Conservation (phyloP, 164 flowering plant species). For the Nelumbo lutea region DNA sequence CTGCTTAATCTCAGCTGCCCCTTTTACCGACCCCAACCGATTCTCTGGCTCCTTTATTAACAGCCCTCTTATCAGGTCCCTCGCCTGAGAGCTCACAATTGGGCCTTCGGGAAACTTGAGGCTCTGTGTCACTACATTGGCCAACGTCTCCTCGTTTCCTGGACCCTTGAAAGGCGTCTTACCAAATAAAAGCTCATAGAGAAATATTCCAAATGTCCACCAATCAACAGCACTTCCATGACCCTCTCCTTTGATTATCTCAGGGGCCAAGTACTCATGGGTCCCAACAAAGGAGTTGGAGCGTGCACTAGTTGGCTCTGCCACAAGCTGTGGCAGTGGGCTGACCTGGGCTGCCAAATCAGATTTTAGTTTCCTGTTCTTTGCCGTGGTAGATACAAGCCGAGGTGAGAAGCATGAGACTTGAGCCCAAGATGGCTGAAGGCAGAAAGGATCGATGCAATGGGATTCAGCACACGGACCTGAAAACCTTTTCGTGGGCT, state of each 20-base stretch:
- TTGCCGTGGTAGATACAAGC: slow-evolving; percentile 31
- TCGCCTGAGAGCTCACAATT: background rate
- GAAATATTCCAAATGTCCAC: background rate
- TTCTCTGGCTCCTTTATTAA: slow-evolving; percentile 1
- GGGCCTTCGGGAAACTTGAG: background rate
- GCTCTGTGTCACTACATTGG: background rate
- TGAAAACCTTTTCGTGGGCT: slow-evolving; percentile 12
- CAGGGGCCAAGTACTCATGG: slow-evolving; percentile 1
- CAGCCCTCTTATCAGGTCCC: slow-evolving; percentile 2
- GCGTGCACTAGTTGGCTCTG: background rate
- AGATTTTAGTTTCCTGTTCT: slow-evolving; percentile 27
- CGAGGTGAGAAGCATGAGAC: slow-evolving; percentile 52
- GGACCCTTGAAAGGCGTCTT: background rate
- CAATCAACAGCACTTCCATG: background rate
- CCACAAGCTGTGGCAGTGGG: slow-evolving; percentile 1
- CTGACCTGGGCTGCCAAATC: slow-evolving; percentile 15
- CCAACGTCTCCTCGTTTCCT: background rate
- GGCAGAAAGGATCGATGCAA: slow-evolving; percentile 62
- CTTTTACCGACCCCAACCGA: slow-evolving; percentile 1
- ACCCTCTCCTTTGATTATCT: background rate
- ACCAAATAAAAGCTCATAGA: background rate
- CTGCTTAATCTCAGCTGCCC: slow-evolving; percentile 4
- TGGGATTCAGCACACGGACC: slow-evolving; percentile 49
- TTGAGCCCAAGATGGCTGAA: slow-evolving; percentile 43
- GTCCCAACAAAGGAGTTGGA: background rate